Evolutionary conservation across 768 basidiomycete species (phyloP), one percentile per base, ranked within the genome.

Genomic region (Daedaleopsis sinensis): DNA sequence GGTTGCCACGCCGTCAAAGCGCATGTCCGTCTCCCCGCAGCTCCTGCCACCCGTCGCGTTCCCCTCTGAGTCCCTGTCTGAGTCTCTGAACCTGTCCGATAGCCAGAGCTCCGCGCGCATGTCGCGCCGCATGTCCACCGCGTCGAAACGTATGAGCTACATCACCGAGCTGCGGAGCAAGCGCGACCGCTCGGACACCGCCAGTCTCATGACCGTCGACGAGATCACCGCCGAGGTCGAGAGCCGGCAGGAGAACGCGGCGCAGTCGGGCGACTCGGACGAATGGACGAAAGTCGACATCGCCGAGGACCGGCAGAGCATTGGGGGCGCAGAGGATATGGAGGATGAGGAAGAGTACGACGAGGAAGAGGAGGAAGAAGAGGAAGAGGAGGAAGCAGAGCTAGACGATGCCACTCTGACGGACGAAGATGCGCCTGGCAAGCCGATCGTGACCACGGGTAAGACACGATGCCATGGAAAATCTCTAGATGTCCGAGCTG

Each of bases 221-320:
- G 94, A 99, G 76, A 97, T 99, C 68, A 98, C 97, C 0, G 95
- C 94, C 11, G 91, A 96, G 69, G 91, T 99, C 9, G 96, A 91
- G 72, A 93, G 87, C 68, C 79, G 85, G 39, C 77, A 84, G 59
- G 84, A 81, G 55, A 86, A 83, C 67, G 81, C 78, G 67, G 76
- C 72, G 5, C 51, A 79, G 51, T 78, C 77, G 1, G 80, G 58
- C 15, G 66, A 65, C 19, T 62, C 79, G 11, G 84, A 92, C 48
- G 92, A 89, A 38, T 93, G 90, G 86, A 91, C 90, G 0, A 83
- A 83, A 67, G 86, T 92, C 4, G 88, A 86, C 49, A 77, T 80
- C 38, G 81, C 77, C 12, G 82, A 82, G n/a, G 78, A 77, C 19
- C 63, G 63, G 18, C 57, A 63, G 52, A 74, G 74, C 19, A 72